phyloP scores from a whole-genome alignment of 1,139 yeast genomes.

The Geotrichum fermentans region DNA sequence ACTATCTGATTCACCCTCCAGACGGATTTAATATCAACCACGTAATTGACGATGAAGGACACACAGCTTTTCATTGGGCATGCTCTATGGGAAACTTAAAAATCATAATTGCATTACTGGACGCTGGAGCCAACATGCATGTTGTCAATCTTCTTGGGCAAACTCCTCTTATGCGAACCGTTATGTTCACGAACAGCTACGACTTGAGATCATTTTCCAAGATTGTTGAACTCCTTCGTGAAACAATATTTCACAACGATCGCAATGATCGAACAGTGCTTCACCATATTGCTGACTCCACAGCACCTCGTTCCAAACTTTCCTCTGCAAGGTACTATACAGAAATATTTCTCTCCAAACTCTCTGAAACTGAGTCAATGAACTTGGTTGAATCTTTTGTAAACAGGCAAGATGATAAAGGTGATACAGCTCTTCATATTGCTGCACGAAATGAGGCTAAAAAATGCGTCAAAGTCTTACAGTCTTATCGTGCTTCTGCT shows the following conservation, averaged over 20 bases:
- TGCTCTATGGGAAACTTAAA: conserved; percentile 81
- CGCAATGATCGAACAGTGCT: conserved; percentile 61
- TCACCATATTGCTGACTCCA: conserved; percentile 75
- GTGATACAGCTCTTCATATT: conserved; percentile 84
- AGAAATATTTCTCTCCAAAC: conserved; percentile 67
- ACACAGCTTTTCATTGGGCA: conserved; percentile 96
- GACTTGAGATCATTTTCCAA: conserved; percentile 71
- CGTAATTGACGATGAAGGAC: conserved; percentile 92
- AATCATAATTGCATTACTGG: conserved; percentile 63
- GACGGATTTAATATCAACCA: conserved; percentile 76
- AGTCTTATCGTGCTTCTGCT: conserved; percentile 67
- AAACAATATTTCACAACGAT: conserved; percentile 63
- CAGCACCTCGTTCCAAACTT: conserved; percentile 55
- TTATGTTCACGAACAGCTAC: conserved; percentile 81
- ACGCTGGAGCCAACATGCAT: conserved; percentile 70
- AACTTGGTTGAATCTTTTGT: conserved; percentile 52
- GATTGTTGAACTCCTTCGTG: conserved; percentile 64
- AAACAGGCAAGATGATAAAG: conserved; percentile 74
- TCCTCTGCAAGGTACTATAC: conserved; percentile 77
- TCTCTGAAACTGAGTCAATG: conserved; percentile 55
- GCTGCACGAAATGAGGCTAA: conserved; percentile 72
- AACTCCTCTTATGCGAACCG: conserved; percentile 76
- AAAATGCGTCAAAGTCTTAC: conserved; percentile 65
- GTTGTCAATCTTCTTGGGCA: conserved; percentile 72
- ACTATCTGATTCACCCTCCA: conserved; percentile 68